Percentiles rank a stretch among this genome's conserved stretches.
These are phyloP conservation scores for Gracilariopsis chorda DNA, from an alignment of 23 red algal genomes.

Conservation along the genomic window DNA sequence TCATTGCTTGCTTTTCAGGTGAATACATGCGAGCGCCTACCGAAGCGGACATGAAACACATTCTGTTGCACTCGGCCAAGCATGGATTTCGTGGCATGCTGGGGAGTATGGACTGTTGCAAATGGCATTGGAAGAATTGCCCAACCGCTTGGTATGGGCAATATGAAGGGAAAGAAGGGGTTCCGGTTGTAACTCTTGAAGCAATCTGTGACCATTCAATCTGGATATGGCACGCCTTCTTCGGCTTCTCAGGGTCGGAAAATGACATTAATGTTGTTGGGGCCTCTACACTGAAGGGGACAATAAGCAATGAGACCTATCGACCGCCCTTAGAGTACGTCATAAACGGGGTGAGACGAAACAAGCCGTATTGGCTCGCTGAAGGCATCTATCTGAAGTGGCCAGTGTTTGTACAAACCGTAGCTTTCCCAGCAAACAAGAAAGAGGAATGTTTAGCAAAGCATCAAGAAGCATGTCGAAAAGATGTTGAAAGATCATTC, in stretches of 20 bases:
- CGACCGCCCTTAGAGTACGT: background rate
- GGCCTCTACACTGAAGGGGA: background rate
- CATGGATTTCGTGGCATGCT: constrained; percentile 8
- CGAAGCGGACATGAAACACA: background rate
- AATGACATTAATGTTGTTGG: constrained; percentile 23
- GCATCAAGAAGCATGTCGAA: background rate
- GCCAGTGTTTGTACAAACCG: background rate
- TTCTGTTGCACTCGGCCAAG: background rate
- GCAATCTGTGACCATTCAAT: background rate
- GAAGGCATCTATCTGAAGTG: constrained; percentile 36
- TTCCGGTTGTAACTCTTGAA: constrained; percentile 17
- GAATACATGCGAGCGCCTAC: constrained; percentile 17
- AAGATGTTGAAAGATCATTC: background rate
- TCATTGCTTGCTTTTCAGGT: background rate
- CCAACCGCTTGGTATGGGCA: background rate
- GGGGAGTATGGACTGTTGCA: constrained; percentile 6
- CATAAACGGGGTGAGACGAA: background rate
- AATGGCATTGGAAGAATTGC: constrained; percentile 52
- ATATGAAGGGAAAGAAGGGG: constrained; percentile 22
- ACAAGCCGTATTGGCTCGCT: background rate
- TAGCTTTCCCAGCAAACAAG: background rate
- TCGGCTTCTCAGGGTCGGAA: background rate
- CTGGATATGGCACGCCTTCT: constrained; percentile 37
- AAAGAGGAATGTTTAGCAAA: background rate
- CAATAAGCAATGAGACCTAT: background rate